A percentile compares a stretch with the other conserved stretches of the same genome.
Evolutionary conservation across 768 basidiomycete species (phyloP).

Genomic region (Panaeolus papilionaceus): DNA sequence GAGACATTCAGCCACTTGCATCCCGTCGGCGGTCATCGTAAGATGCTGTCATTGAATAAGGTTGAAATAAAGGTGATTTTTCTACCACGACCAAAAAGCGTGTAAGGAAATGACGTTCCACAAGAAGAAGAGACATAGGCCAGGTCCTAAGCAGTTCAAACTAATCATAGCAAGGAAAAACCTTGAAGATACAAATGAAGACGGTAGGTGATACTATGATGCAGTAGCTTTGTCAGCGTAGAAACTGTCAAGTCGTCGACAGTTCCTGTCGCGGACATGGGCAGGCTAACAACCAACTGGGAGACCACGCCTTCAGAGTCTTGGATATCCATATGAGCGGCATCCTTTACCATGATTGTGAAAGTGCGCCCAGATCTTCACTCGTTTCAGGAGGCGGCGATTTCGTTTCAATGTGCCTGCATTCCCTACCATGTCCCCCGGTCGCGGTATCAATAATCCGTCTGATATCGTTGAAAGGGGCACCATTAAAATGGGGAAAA

Average conservation of each 20-base stretch:
- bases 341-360: too few relatives aligned
- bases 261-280: slow-evolving; percentile 5
- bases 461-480: not conserved
- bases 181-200: not conserved
- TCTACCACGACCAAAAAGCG: not conserved
- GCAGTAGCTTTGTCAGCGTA: not conserved
- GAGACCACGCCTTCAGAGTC: not conserved
- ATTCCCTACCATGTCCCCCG: not conserved
- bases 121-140: not conserved
- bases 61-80: slow-evolving; percentile 13
- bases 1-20: not conserved
- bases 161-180: not conserved
- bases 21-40: slow-evolving; percentile 7
- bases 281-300: not conserved
- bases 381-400: not conserved
- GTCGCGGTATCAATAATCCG: not conserved
- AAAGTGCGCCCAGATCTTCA: not conserved
- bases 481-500: not conserved
- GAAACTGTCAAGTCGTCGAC: not conserved
- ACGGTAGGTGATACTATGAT: not conserved
- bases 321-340: not conserved
- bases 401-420: not conserved
- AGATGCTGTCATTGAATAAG: not conserved
- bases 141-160: not conserved
- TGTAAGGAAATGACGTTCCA: not conserved